Evolutionary conservation across 2,329 filamentous ascomycete species (phyloP).

Genomic region (Aphanocladium album): DNA sequence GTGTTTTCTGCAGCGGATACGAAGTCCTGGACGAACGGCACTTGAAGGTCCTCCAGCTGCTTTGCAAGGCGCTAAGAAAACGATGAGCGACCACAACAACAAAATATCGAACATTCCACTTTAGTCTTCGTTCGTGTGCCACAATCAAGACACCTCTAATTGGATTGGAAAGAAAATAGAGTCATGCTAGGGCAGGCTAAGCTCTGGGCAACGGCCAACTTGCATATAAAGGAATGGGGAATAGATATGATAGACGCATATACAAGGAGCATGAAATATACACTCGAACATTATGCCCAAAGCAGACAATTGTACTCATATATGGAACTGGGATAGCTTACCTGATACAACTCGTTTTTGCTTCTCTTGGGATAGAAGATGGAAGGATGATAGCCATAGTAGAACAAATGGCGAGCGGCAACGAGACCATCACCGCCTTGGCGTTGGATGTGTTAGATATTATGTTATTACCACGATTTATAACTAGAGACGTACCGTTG

Average conservation of each 20-base stretch:
- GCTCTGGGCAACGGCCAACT: background rate
- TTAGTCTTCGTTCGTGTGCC: background rate
- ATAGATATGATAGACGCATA: slow-evolving; percentile 6
- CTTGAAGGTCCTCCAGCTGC: slow-evolving; percentile 75
- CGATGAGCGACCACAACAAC: slow-evolving; percentile 24
- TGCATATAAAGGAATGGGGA: background rate
- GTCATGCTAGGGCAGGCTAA: background rate
- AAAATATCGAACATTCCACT: background rate
- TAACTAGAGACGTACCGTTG: slow-evolving; percentile 47
- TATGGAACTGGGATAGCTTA: slow-evolving; percentile 30
- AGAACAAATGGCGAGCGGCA: slow-evolving; percentile 82
- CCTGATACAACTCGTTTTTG: slow-evolving; percentile 85
- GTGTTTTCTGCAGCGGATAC: slow-evolving; percentile 56
- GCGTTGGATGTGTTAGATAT: slow-evolving; percentile 24
- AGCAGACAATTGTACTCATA: background rate
- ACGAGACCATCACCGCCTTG: slow-evolving; percentile 90
- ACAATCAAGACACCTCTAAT: slow-evolving; percentile 5
- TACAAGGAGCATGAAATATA: background rate
- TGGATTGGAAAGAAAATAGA: background rate
- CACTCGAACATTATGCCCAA: background rate
- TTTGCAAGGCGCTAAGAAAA: slow-evolving; percentile 65
- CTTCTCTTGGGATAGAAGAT: slow-evolving; percentile 91
- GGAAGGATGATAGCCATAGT: slow-evolving; percentile 85
- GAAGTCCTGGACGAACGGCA: slow-evolving; percentile 85
- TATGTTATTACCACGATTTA: background rate